Base-by-base conservation (phyloP, 164 flowering plant species). In the Kingdonia uniflora region DNA sequence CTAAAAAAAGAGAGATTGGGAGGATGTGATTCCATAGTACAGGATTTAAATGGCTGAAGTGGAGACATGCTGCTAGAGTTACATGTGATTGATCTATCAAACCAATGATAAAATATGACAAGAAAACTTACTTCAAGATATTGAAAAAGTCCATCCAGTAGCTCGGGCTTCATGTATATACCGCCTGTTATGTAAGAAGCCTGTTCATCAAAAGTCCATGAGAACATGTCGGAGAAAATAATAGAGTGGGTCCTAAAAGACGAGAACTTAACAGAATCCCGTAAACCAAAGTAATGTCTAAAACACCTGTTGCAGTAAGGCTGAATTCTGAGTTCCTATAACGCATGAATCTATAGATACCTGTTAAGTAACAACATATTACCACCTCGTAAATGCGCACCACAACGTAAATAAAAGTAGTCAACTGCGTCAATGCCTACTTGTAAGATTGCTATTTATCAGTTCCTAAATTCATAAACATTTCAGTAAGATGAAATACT, bases 141-240 rank as follows among this genome's bases (percentile, higher is more conserved):
- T 49, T 92, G 97, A 68, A 92, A 82, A 16, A 88, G 75, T 13
- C 95, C 99, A 64, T 84, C 95, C 54, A 76, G 59, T 20, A 63
- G 80, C 43, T 77, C 89, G 25, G 97, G 97, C 75, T 88, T 88
- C 70, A 76, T 62, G 76, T 92, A 87, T 17, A 92, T 85, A 50
- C 99, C 99, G 8, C 95, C 95, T 33, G 95, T 92, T 61, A 92
- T 92, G 51, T 84, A 82, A 49, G 99, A 92, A 61, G 97, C 99
- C 99, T 92, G 79, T 44, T 22, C 44, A 13, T 35, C 57, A 65
- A 51, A 56, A 16, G 49, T 24, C 19, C 51, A 59, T 35, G 17
- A 68, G 1, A 52, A 58, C 23, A 16, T 42, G 52, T 63, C 24
- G 59, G 37, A 55, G 55, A 21, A 17, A 24, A 19, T 37, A 52